Evolutionary conservation across 345 rosid genomes (phyloP), one percentile per base, ranked within the genome.

Genomic region (Aegle marmelos): DNA sequence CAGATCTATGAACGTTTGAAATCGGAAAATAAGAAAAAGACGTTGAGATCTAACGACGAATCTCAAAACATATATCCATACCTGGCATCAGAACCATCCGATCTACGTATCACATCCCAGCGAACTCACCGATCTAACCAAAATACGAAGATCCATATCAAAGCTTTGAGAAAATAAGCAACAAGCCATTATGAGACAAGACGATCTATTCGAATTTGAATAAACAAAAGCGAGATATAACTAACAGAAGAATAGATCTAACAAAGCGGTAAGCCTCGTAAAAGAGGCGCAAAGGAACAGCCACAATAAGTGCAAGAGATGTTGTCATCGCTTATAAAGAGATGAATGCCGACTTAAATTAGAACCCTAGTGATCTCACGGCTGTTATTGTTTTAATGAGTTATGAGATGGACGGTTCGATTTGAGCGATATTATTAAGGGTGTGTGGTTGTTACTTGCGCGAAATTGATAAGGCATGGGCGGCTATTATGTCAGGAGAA

Each of bases 351-450:
- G 50, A 56, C 60, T 37, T 54, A 21, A 48, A 39, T 3, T 36
- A 67, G 45, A 73, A 66, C 11, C 24, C 30, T 24, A 14, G 53
- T 19, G 63, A 78, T 80, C 81, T 45, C 33, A 82, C 78, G 81
- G 89, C 78, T 73, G 66, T 66, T 33, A 73, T 60, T 13, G 58
- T 66, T 62, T 62, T 78, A 58, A 16, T 25, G 7, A 13, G 33
- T 17, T 34, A 3, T 13, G 11, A 62, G 22, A 65, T 83, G 70
- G 68, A 84, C 79, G 84, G 87, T 76, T 31, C 9, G 81, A 76
- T 72, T 69, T 79, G 76, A 9, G 60, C 56, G 24, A 45, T 62
- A 24, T 60, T 71, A 24, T 69, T 34, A 8, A 24, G 8, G 56
- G 1, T 9, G 1, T 9, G 61, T 30, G 34, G 34, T 41, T 45